phyloP scores from a whole-genome alignment of 441 rosid species.

The Croton laevigatus region DNA sequence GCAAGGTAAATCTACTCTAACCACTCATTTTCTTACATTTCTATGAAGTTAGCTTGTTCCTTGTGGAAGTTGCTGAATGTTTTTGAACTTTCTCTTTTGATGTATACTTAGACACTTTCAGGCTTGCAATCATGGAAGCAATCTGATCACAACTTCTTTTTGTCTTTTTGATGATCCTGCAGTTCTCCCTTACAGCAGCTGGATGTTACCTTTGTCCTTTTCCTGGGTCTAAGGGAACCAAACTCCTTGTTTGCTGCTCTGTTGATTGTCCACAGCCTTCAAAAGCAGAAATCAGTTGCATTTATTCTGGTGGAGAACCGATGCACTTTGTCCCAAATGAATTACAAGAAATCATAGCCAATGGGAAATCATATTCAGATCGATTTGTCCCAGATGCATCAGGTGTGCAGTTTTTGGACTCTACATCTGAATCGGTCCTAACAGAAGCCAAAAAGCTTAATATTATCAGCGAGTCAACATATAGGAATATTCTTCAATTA shows the following conservation, averaged over 20 bases:
- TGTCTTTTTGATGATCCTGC: conserved; percentile 25
- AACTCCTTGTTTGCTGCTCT: conserved; percentile 77
- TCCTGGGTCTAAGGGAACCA: conserved; percentile 80
- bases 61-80: background rate
- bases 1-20: conserved; percentile 60
- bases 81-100: background rate
- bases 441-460: conserved; percentile 62
- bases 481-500: conserved; percentile 39
- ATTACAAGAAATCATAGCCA: conserved; percentile 43
- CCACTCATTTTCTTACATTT: conserved; percentile 10
- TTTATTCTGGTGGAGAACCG: conserved; percentile 29
- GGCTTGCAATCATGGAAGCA: background rate
- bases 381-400: conserved; percentile 34
- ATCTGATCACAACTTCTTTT: background rate
- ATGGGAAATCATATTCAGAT: conserved; percentile 41
- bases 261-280: conserved; percentile 56
- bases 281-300: conserved; percentile 39
- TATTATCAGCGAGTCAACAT: conserved; percentile 65
- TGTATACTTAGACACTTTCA: background rate
- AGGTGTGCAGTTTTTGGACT: conserved; percentile 46
- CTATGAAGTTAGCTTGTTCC: conserved; percentile 18
- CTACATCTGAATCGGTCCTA: conserved; percentile 49
- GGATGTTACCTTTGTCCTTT: conserved; percentile 94
- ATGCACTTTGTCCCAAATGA: conserved; percentile 27
- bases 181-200: conserved; percentile 90